These are phyloP conservation scores for Rosa hybrid DNA, from an alignment of 331 rosid species.

Conservation along the genomic window DNA sequence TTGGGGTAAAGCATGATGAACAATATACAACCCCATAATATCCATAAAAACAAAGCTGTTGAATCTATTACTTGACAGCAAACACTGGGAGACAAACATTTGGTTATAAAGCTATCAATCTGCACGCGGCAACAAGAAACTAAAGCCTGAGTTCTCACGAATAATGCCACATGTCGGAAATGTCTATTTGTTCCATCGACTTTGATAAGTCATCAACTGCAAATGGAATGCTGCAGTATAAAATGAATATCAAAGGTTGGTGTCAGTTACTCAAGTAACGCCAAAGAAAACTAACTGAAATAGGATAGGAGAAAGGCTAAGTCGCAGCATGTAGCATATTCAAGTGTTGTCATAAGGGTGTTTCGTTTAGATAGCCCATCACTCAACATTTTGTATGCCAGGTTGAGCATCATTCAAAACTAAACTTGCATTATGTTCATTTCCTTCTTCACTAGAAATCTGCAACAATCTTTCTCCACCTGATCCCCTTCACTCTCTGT, in stretches of 20 bases:
- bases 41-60: neutral
- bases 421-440: no score
- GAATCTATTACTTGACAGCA: neutral
- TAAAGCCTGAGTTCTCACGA: constrained; percentile 77
- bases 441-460: no score
- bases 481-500: no score
- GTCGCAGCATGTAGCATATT: neutral
- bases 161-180: constrained; percentile 29
- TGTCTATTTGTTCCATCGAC: constrained; percentile 73
- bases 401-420: no score
- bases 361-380: no score
- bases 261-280: neutral
- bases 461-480: no score
- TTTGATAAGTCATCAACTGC: constrained; percentile 85
- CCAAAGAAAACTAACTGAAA: neutral
- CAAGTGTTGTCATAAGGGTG: constrained; percentile 14
- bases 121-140: constrained; percentile 76
- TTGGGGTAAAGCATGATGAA: constrained; percentile 10
- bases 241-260: constrained; percentile 24
- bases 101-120: constrained; percentile 37
- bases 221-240: constrained; percentile 71
- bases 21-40: constrained; percentile 15
- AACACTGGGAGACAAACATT: neutral
- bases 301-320: neutral
- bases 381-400: no score